Base-by-base conservation (phyloP, 805 yeast genomes). In the Jamesozyma lodderae region DNA sequence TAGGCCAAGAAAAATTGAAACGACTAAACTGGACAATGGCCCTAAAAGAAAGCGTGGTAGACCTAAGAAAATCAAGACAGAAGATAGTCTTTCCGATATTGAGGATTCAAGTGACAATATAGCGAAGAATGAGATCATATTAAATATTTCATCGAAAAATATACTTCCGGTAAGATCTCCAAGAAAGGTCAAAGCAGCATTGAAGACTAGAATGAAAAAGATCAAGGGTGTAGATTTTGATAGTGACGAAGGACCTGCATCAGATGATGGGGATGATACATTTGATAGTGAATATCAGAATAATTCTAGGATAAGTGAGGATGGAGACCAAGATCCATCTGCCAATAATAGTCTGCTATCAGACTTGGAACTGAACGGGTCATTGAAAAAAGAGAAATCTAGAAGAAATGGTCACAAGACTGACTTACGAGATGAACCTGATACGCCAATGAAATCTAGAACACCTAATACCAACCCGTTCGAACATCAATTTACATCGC, bases 311-410 rank as follows among this genome's bases (percentile, higher is more conserved):
- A 51, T 19, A 47, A 52, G n/a, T 25, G 7, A 25, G 5, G 20
- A 27, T 20, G 19, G 27, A n/a, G 21, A 23, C 6, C n/a, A 13
- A 7, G 28, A 25, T 13, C n/a, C n/a, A 25, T n/a, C n/a, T n/a
- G n/a, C n/a, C n/a, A n/a, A n/a, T n/a, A n/a, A n/a, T n/a, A n/a
- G n/a, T n/a, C n/a, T n/a, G n/a, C n/a, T n/a, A n/a, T 25, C 28
- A 25, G n/a, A 13, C 7, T 7, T 11, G 5, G n/a, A 25, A 25
- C n/a, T 8, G 5, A 11, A 7, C 28, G 13, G 4, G 47, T 76
- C 24, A 79, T 80, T 0, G 76, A 73, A 48, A 47, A 52, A 41
- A 24, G 17, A 31, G 31, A 20, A 13, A n/a, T n/a, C n/a, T n/a
- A n/a, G n/a, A n/a, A n/a, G n/a, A n/a, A n/a, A n/a, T n/a, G n/a